Conservation (phyloP, 1,284 basidiomycete species). For the Moesziomyces globuligerus region DNA sequence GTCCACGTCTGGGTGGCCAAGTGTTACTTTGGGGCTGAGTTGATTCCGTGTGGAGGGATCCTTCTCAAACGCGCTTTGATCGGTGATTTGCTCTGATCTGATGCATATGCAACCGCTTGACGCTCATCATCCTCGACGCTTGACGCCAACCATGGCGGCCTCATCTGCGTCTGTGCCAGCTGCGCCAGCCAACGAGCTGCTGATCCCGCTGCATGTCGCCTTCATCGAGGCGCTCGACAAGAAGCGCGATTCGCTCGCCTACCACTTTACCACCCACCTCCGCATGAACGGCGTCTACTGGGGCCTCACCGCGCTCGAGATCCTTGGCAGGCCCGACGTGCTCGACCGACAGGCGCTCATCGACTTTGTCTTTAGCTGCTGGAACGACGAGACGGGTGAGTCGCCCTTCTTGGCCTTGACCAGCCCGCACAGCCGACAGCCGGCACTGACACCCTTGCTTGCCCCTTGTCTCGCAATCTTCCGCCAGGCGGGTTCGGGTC, state of each 20-base stretch:
- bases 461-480: conserved; percentile 1
- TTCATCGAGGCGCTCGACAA: conserved; percentile 50
- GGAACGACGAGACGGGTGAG: conserved; percentile 71
- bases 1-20: no score
- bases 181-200: conserved; percentile 16
- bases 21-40: no score
- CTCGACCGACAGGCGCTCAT: conserved; percentile 85
- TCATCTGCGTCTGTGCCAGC: neutral
- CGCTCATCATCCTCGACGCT: no score
- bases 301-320: conserved; percentile 86
- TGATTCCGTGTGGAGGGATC: no score
- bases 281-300: conserved; percentile 97
- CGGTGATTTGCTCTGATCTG: no score
- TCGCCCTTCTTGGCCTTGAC: no score
- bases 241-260: conserved; percentile 70
- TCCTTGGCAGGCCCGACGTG: conserved; percentile 81
- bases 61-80: no score
- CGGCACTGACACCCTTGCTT: no score
- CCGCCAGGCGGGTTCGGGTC: conserved; percentile 83
- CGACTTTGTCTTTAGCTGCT: conserved; percentile 90
- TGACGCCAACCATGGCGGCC: neutral
- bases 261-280: conserved; percentile 91
- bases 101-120: no score
- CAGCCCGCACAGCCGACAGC: no score
- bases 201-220: conserved; percentile 40